A percentile compares a stretch with the other conserved stretches of the same genome.
Conservation (phyloP, 306 rosid genomes). For the Malus orientalis region DNA sequence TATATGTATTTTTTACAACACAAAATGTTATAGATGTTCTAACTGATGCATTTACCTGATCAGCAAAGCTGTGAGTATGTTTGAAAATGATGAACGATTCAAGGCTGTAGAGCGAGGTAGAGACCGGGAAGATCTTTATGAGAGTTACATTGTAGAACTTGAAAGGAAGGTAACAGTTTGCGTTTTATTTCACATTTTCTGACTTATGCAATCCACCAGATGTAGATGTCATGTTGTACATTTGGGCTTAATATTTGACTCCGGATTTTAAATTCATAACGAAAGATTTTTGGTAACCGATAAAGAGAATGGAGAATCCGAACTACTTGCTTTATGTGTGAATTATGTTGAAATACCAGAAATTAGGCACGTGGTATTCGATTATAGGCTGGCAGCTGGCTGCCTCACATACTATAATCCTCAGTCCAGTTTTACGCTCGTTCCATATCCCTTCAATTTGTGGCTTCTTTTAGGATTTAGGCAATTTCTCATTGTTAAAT, state of each 20-base stretch:
- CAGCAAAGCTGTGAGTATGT: conserved; percentile 89
- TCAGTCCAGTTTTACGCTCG: not conserved
- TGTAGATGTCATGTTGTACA: not conserved
- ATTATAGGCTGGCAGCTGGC: not conserved
- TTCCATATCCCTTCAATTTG: not conserved
- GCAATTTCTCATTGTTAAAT: not conserved
- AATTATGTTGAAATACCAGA: not conserved
- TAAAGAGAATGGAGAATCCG: not conserved
- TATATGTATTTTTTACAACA: not conserved
- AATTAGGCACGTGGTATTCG: not conserved
- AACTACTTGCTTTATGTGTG: not conserved
- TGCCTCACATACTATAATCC: not conserved
- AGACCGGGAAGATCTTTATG: conserved; percentile 92
- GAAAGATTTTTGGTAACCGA: not conserved
- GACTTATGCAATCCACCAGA: not conserved
- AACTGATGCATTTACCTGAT: conserved; percentile 18
- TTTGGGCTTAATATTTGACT: conserved; percentile 3
- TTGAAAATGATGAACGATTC: conserved; percentile 90
- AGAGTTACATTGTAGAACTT: conserved; percentile 94
- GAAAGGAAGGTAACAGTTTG: conserved; percentile 72
- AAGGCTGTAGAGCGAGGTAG: conserved; percentile 82
- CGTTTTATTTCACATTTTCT: not conserved
- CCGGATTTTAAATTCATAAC: not conserved
- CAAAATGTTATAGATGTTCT: conserved; percentile 14
- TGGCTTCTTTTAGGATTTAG: not conserved